Conservation (phyloP, 208 protist genomes). For the Leishmania martiniquensis region DNA sequence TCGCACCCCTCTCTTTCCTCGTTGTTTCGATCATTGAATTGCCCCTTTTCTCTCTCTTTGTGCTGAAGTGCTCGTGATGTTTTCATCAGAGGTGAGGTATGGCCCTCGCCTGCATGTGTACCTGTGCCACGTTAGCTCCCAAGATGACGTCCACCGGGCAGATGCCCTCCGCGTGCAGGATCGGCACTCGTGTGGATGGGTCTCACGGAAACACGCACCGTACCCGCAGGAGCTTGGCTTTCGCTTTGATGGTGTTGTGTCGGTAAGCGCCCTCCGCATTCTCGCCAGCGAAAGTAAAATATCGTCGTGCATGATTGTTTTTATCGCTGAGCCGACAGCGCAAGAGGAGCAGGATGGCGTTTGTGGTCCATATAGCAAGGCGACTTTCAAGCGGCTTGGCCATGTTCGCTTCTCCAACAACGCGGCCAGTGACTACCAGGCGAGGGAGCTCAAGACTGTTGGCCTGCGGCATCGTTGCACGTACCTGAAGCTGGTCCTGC, state of each 20-base stretch:
- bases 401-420: conserved; percentile 80
- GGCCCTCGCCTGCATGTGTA: conserved; percentile 66
- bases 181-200: conserved; percentile 71
- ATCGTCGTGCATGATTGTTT: conserved; percentile 81
- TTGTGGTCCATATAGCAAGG: conserved; percentile 53
- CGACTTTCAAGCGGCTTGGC: conserved; percentile 73
- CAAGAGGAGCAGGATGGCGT: conserved; percentile 58
- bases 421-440: conserved; percentile 52
- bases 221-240: conserved; percentile 92
- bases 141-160: conserved; percentile 70
- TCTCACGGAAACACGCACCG: conserved; percentile 75
- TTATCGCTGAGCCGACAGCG: conserved; percentile 54
- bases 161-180: conserved; percentile 62
- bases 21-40: background rate
- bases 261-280: conserved; percentile 70
- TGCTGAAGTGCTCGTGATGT: conserved; percentile 19
- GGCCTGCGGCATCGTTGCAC: conserved; percentile 59
- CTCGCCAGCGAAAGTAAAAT: conserved; percentile 90
- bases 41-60: background rate
- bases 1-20: background rate
- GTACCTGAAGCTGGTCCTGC: conserved; percentile 89
- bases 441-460: conserved; percentile 92
- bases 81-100: conserved; percentile 65
- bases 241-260: conserved; percentile 85
- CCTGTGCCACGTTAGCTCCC: conserved; percentile 79